A percentile compares a stretch with the other conserved stretches of the same genome.
phyloP scores from a whole-genome alignment of 495 filamentous ascomycete species.

The Trichoderma erinaceum region DNA sequence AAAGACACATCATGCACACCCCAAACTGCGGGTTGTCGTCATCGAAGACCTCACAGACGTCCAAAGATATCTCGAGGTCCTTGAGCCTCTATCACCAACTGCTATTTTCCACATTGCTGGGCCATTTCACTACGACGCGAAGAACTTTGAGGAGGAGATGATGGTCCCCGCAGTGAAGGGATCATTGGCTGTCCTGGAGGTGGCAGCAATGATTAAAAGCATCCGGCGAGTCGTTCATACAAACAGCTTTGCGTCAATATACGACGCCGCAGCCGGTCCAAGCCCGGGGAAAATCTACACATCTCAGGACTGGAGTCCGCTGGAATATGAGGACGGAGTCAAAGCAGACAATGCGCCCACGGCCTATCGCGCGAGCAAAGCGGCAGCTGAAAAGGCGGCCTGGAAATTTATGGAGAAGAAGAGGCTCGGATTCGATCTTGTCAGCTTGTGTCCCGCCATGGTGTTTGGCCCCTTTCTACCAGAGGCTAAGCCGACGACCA shows the following conservation, averaged over 20 bases:
- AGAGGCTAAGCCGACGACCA: slow-evolving; percentile 27
- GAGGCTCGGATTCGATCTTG: slow-evolving; percentile 35
- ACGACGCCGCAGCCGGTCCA: slow-evolving; percentile 39
- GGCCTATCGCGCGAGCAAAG: slow-evolving; percentile 55
- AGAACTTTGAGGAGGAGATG: slow-evolving; percentile 58
- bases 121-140: slow-evolving; percentile 33
- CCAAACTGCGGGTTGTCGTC: slow-evolving; percentile 48
- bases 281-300: slow-evolving; percentile 53
- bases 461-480: slow-evolving; percentile 36
- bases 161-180: slow-evolving; percentile 62
- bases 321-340: slow-evolving; percentile 55
- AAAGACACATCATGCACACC: slow-evolving; percentile 49
- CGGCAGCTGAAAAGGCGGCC: slow-evolving; percentile 40
- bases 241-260: slow-evolving; percentile 57
- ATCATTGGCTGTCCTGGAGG: slow-evolving; percentile 60
- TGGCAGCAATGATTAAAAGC: slow-evolving; percentile 43
- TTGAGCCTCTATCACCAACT: slow-evolving; percentile 5
- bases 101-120: slow-evolving; percentile 43
- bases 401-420: slow-evolving; percentile 36
- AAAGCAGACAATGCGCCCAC: slow-evolving; percentile 35
- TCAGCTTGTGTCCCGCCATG: slow-evolving; percentile 40
- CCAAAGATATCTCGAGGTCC: slow-evolving; percentile 31
- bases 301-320: slow-evolving; percentile 60
- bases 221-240: slow-evolving; percentile 62
- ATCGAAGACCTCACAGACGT: slow-evolving; percentile 26